Conservation (phyloP, 1,139 yeast species). For the Saccharomyces pastorianus region DNA sequence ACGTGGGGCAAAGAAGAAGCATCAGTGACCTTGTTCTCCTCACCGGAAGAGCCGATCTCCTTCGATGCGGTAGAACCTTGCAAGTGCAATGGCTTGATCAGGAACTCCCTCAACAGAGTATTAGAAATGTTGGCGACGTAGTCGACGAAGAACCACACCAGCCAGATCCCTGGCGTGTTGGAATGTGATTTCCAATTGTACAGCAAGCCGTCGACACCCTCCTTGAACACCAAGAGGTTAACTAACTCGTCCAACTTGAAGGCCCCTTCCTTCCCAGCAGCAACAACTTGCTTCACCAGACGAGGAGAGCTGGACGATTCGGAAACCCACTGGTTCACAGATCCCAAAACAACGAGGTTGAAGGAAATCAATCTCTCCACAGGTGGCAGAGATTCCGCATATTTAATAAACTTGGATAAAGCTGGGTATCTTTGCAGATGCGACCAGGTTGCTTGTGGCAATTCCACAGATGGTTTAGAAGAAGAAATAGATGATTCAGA, state of each 20-base stretch:
- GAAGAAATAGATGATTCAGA: not conserved
- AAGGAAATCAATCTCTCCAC: not conserved
- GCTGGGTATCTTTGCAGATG: conserved; percentile 3
- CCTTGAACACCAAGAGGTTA: conserved; percentile 23
- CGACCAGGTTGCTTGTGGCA: conserved; percentile 2
- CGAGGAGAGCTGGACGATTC: conserved; percentile 18
- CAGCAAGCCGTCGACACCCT: conserved; percentile 27
- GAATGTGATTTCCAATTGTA: conserved; percentile 14
- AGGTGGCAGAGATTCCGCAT: not conserved
- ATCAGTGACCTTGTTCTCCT: not conserved
- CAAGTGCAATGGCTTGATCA: conserved; percentile 24
- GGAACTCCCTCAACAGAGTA: conserved; percentile 20
- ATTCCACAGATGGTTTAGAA: not conserved
- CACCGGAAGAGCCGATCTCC: conserved; percentile 5
- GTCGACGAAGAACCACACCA: conserved; percentile 25
- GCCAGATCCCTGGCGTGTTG: conserved; percentile 25
- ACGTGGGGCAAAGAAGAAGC: conserved; percentile 22
- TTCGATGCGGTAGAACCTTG: conserved; percentile 3
- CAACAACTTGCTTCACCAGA: conserved; percentile 13
- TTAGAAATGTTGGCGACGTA: conserved; percentile 28
- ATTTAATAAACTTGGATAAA: not conserved
- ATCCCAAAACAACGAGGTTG: conserved; percentile 5
- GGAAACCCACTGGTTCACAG: conserved; percentile 9
- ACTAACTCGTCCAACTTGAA: conserved; percentile 19
- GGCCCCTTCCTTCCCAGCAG: conserved; percentile 6